A percentile compares a stretch with the other conserved stretches of the same genome.
Evolutionary conservation across 768 basidiomycete species (phyloP).

Genomic region (Leccinum subgranulosum): DNA sequence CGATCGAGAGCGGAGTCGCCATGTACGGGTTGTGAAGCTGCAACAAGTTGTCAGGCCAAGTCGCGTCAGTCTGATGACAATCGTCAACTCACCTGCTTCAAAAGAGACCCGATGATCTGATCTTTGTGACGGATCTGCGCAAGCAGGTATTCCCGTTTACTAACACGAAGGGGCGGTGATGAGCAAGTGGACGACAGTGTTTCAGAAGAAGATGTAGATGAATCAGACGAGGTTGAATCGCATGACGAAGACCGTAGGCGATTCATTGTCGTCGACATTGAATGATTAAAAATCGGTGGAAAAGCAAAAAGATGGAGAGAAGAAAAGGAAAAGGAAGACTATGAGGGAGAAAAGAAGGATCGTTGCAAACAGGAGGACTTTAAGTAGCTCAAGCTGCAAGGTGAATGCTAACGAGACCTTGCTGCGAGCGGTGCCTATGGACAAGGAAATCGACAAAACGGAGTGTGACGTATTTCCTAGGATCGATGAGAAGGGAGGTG

Average conservation of each 20-base stretch:
- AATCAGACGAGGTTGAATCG: conserved; percentile 22
- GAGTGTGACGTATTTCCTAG: neutral
- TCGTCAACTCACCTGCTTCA: conserved; percentile 62
- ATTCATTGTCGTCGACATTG: conserved; percentile 6
- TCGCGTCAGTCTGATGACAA: neutral
- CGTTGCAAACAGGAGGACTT: conserved; percentile 3
- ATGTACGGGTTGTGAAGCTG: conserved; percentile 72
- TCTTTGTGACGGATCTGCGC: conserved; percentile 88
- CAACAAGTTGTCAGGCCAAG: neutral
- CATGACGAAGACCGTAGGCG: conserved; percentile 21
- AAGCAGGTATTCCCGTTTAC: conserved; percentile 83
- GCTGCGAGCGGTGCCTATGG: conserved; percentile 16
- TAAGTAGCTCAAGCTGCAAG: conserved; percentile 17
- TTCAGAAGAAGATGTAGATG: conserved; percentile 33
- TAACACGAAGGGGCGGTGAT: conserved; percentile 35
- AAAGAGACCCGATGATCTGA: conserved; percentile 76
- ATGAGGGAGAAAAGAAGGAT: neutral
- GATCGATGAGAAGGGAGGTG: neutral
- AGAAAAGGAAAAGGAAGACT: neutral
- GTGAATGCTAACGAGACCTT: neutral
- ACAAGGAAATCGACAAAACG: conserved; percentile 6
- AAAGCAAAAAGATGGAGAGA: neutral
- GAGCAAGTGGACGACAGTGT: conserved; percentile 35
- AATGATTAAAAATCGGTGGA: neutral
- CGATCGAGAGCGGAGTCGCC: conserved; percentile 76